Conservation (phyloP, 371 early-diverging fungal genomes). For the Nosema granulosis region DNA sequence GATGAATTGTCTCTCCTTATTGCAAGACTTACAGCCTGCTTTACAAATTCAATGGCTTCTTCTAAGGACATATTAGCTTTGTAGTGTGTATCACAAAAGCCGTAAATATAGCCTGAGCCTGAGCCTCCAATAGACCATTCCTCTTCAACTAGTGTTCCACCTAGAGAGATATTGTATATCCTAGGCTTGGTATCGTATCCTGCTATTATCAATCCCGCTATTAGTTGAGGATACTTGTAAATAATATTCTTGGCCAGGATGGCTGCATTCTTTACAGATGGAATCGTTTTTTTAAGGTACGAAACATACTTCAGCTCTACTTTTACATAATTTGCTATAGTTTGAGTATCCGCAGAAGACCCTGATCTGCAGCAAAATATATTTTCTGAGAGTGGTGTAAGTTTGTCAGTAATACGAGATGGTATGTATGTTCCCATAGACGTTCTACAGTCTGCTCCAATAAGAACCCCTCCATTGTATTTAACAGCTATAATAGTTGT, state of each 20-base stretch:
- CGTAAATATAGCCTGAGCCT: constrained; percentile 93
- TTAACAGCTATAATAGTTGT: constrained; percentile 97
- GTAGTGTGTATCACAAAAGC: constrained; percentile 85
- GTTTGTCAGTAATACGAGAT: constrained; percentile 85
- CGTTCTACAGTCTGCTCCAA: constrained; percentile 95
- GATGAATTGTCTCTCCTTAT: constrained; percentile 94
- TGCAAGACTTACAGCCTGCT: constrained; percentile 84
- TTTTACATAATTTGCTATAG: constrained; percentile 84
- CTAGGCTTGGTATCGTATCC: constrained; percentile 90
- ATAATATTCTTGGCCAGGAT: constrained; percentile 82
- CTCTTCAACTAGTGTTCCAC: constrained; percentile 83
- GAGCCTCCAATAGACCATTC: constrained; percentile 91
- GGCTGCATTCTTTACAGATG: constrained; percentile 80
- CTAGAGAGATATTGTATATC: constrained; percentile 78
- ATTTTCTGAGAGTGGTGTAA: constrained; percentile 84
- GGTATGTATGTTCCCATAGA: constrained; percentile 89
- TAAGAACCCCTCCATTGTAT: constrained; percentile 85
- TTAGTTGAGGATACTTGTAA: constrained; percentile 80
- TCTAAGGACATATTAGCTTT: constrained; percentile 78
- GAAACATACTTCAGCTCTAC: constrained; percentile 70
- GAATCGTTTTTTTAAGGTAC: constrained; percentile 76
- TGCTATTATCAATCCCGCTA: constrained; percentile 94
- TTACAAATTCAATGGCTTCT: constrained; percentile 85
- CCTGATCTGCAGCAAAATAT: constrained; percentile 96
- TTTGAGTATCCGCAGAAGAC: constrained; percentile 96